phyloP scores from a whole-genome alignment of 2,329 filamentous ascomycete species.

The Trichoderma aggressivum region DNA sequence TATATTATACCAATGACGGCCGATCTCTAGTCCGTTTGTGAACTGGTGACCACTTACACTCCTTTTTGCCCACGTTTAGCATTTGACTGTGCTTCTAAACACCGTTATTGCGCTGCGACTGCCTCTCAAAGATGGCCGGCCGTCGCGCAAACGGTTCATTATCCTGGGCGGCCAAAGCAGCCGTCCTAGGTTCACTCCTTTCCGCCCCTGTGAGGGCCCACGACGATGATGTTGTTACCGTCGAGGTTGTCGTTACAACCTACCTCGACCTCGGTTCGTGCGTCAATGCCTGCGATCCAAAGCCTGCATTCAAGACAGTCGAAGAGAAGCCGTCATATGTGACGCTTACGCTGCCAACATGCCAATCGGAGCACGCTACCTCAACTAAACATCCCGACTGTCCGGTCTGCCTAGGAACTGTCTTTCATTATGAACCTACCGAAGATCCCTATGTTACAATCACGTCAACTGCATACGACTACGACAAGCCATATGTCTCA shows the following conservation, averaged over 20 bases:
- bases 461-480: slow-evolving; percentile 20
- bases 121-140: slow-evolving; percentile 2
- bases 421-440: slow-evolving; percentile 28
- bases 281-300: slow-evolving; percentile 15
- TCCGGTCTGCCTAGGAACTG: slow-evolving; percentile 25
- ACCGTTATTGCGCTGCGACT: slow-evolving; percentile 22
- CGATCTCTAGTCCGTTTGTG: neutral
- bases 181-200: slow-evolving; percentile 20
- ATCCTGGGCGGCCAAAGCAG: slow-evolving; percentile 18
- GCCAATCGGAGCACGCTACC: slow-evolving; percentile 21
- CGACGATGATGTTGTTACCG: slow-evolving; percentile 16
- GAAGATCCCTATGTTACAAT: slow-evolving; percentile 25
- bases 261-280: slow-evolving; percentile 21
- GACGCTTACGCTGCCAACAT: slow-evolving; percentile 26
- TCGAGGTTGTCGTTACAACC: slow-evolving; percentile 22
- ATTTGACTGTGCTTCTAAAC: neutral
- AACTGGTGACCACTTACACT: neutral
- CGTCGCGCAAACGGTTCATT: slow-evolving; percentile 7
- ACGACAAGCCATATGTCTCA: slow-evolving; percentile 22
- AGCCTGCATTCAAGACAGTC: neutral
- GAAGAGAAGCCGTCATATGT: slow-evolving; percentile 11
- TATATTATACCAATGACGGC: neutral
- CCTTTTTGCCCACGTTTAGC: neutral
- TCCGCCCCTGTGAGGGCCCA: slow-evolving; percentile 15
- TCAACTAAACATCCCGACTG: slow-evolving; percentile 24